Evolutionary conservation across 2,329 filamentous ascomycete species (phyloP), one percentile per base, ranked within the genome.

Genomic region (Penicillium sp.): DNA sequence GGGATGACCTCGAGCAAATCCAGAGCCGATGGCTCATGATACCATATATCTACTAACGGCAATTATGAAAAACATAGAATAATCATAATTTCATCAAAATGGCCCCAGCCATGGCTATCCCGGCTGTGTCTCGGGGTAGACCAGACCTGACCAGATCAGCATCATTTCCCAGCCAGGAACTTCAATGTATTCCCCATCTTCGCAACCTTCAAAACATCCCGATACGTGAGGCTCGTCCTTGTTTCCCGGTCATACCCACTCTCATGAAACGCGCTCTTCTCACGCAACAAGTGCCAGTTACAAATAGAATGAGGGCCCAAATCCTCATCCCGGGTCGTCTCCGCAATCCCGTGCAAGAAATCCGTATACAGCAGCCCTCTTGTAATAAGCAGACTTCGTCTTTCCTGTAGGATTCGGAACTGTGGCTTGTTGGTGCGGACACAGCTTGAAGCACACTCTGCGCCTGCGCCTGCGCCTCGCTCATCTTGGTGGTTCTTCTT

Each of bases 121-220:
- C 2, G 20, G 17, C 34, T 23, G 20, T 23, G 20, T 13, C 21
- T n/a, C 7, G 6, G 15, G n/a, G 12, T 3, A 36, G 8, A 20
- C 33, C 12, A 21, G 13, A 37, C 33, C 12, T 3, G 3, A 9
- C 9, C 6, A 21, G 9, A 21, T 21, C 17, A 23, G 12, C 34
- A 37, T 64, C 60, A 70, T 51, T 59, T 54, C 39, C 57, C 61
- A 26, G 67, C 66, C 41, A 79, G 64, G 44, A 82, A 78, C 55
- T 82, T 85, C 47, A 92, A 74, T 62, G 85, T 89, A 67, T 78
- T 84, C 23, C 88, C 88, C 18, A 91, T 72, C 60, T 85, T 90
- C 7, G 87, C 88, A 15, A 95, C 89, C 65, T 88, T 89, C 59
- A 93, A 75, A 33, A 97, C 93, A 75, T 97, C 92, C 59, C 93